Conservation (phyloP, 1,139 yeast genomes). For the Lodderomyces beijingensis region DNA sequence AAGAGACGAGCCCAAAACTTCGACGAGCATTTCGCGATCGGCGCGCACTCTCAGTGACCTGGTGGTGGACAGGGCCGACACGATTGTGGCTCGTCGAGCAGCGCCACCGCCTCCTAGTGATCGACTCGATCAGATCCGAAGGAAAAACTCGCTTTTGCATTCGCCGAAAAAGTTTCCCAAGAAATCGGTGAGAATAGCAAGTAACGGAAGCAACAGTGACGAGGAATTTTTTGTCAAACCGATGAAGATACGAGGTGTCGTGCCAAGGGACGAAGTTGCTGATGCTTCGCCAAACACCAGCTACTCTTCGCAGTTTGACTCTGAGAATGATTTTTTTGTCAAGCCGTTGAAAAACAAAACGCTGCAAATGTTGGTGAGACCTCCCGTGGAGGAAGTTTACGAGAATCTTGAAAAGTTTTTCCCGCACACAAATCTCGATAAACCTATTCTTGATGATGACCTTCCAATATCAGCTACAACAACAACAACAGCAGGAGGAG, state of each 20-base stretch:
- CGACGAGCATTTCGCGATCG: not conserved
- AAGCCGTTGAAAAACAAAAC: slow-evolving; percentile 18
- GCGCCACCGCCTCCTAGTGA: slow-evolving; percentile 70
- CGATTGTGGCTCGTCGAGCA: slow-evolving; percentile 57
- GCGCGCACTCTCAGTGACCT: slow-evolving; percentile 4
- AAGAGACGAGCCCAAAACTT: slow-evolving; percentile 20
- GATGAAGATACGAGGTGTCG: slow-evolving; percentile 15
- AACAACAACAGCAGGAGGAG: slow-evolving; percentile 28
- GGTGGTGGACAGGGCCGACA: slow-evolving; percentile 4
- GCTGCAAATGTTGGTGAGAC: slow-evolving; percentile 55
- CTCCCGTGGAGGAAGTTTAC: slow-evolving; percentile 91
- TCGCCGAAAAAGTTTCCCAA: slow-evolving; percentile 11
- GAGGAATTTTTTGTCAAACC: slow-evolving; percentile 63
- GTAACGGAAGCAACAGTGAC: not conserved
- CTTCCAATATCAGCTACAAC: no score
- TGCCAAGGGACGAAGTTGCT: slow-evolving; percentile 5
- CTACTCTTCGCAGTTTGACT: slow-evolving; percentile 12
- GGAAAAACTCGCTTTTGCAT: not conserved
- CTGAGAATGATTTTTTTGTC: slow-evolving; percentile 24
- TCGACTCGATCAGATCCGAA: slow-evolving; percentile 14
- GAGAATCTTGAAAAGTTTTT: slow-evolving; percentile 88
- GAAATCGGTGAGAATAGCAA: slow-evolving; percentile 5
- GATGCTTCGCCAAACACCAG: not conserved
- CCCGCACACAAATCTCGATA: slow-evolving; percentile 89
- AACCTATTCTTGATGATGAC: slow-evolving; percentile 83